Evolutionary conservation across 768 basidiomycete genomes (phyloP), one percentile per base, ranked within the genome.

Genomic region (Porphyrellus cyaneotinctus): DNA sequence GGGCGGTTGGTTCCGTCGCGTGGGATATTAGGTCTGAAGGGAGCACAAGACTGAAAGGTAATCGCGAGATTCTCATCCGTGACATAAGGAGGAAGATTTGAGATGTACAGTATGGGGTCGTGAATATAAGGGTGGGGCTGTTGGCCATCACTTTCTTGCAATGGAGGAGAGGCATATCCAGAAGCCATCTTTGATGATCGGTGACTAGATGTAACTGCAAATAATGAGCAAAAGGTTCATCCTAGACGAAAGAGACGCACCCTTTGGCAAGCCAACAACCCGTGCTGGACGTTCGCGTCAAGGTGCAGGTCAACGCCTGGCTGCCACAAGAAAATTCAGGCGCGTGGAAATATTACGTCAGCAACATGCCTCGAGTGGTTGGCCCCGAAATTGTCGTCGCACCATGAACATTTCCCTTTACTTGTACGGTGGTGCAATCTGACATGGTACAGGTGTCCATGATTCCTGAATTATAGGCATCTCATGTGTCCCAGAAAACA

Each of bases 31-130:
- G 88, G 90, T 63, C 90, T 81, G 74, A 91, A 89, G 7, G 89
- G 91, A 22, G 85, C 86, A 65, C 88, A 91, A 58, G 76, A 73
- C 58, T 83, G 78, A 61, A 93, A 84, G 3, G 87, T 83, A 56
- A 79, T 61, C 2, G 90, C 91, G 22, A 93, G 76, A 60, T 83
- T 84, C 64, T 88, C 84, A 69, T 93, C 91, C 48, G 82, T 74
- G 47, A 91, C 79, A 70, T 79, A 82, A 32, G 83, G 71, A 6
- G 91, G 86, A 38, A 93, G 70, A 68, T 83, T 85, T 22, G 91
- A 82, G 70, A 93, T 84, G 74, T 91, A 86, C 42, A 93, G 75
- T 54, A 88, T 65, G 18, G 91, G 88, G 64, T 92, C 88, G 65
- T 87, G 86, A 59, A 93, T 81, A 72, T 89, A 91, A 30, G 91